Evolutionary conservation across 306 rosid species (phyloP), one percentile per base, ranked within the genome.

Genomic region (Ziziphus jujuba): DNA sequence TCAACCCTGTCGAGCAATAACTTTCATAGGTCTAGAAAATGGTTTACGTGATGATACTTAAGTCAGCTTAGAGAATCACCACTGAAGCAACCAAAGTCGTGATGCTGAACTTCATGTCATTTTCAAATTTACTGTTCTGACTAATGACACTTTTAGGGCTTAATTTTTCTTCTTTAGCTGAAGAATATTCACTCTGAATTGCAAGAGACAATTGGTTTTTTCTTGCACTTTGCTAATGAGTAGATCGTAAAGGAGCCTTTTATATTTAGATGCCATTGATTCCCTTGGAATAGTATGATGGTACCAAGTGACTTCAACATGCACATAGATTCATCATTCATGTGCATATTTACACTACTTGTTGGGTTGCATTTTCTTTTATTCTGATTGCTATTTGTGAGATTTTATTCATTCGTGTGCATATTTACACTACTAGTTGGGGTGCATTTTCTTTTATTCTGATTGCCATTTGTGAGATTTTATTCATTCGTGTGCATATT

Each of bases 251-350:
- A 43, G 16, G 43, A 33, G 3, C 22, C 14, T 31, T 56, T 23
- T 24, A 55, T 3, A 31, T 24, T 47, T 65, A 35, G 33, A 5
- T 59, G 16, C 52, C 66, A 56, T 70, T 34, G n/a, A 12, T 43
- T 53, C 23, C 23, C n/a, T 9, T 65, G 40, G 69, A 68, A 14
- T 35, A 35, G 49, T 56, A 28, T 28, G 3, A 28, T 28, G 5
- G 67, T 55, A 67, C 53, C 31, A 2, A 21, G 75, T 25, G 52
- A 61, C 35, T 25, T 43, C 66, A 31, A 70, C 76, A 72, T 59
- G 34, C 59, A 31, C 66, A 59, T 64, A 20, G 57, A 62, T 61
- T 63, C 48, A 20, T n/a, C n/a, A n/a, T n/a, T n/a, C n/a, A n/a
- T n/a, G n/a, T 56, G 54, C 56, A n/a, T 33, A 23, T 51, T 57